Evolutionary conservation across 306 rosid species (phyloP).

Genomic region (Fragaria iinumae): DNA sequence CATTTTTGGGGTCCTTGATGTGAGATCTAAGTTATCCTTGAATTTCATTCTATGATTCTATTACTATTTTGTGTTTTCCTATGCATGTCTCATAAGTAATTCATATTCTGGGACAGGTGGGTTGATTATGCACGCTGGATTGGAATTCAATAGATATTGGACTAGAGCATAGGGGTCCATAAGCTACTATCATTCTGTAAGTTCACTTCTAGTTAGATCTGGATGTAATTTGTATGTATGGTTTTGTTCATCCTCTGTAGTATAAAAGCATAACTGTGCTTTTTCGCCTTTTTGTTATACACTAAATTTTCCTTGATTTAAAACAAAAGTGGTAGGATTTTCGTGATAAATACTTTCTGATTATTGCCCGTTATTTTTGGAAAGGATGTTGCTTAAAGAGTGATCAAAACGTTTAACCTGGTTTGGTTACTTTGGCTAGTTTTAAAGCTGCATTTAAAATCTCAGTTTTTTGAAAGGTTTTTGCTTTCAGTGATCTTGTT

Average conservation of each 20-base stretch:
- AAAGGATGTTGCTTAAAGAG: neutral
- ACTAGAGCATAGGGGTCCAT: slow-evolving; percentile 22
- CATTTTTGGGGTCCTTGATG: slow-evolving; percentile 57
- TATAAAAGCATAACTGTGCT: neutral
- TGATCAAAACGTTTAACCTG: neutral
- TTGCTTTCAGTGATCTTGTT: neutral
- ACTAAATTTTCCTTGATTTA: neutral
- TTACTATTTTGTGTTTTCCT: neutral
- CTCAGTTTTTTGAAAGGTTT: neutral
- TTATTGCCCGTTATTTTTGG: neutral
- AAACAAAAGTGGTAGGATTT: too few relatives aligned
- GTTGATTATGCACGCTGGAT: slow-evolving; percentile 84
- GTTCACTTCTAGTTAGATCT: neutral
- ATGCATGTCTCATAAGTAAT: slow-evolving; percentile 6
- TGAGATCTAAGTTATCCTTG: slow-evolving; percentile 14
- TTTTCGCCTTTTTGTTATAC: neutral
- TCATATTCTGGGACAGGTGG: slow-evolving; percentile 56
- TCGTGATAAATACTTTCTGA: neutral
- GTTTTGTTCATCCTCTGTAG: neutral
- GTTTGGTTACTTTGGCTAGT: neutral
- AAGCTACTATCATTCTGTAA: neutral
- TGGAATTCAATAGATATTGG: slow-evolving; percentile 66
- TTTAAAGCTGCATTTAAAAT: neutral
- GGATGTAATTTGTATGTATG: neutral
- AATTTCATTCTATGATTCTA: neutral